Conservation (phyloP, 2,329 filamentous ascomycete genomes). For the Juglanconis juglandina region DNA sequence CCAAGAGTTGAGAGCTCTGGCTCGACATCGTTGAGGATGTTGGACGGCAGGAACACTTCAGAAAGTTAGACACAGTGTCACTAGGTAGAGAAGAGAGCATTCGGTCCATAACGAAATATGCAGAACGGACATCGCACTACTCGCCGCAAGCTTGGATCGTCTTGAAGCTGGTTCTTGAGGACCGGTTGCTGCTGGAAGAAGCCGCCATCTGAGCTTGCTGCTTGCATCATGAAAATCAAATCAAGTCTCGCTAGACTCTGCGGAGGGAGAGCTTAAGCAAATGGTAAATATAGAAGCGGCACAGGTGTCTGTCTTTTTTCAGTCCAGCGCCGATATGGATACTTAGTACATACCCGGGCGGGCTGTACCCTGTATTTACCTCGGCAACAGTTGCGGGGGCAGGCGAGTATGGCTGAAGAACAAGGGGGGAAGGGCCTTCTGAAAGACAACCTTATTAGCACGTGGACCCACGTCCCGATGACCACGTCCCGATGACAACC, state of each 20-base stretch:
- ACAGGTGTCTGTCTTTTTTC: no score
- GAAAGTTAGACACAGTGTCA: neutral
- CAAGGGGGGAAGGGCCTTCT: no score
- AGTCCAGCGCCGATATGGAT: no score
- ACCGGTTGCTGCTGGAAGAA: slow-evolving; percentile 54
- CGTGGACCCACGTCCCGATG: no score
- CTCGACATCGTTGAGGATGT: slow-evolving; percentile 36
- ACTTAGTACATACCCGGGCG: no score
- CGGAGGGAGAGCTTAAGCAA: no score
- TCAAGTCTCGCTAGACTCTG: neutral
- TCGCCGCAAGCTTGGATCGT: slow-evolving; percentile 51
- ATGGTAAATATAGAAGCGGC: neutral
- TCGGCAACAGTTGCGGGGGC: no score
- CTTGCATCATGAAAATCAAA: slow-evolving; percentile 33
- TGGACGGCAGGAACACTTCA: slow-evolving; percentile 47
- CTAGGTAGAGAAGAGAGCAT: neutral
- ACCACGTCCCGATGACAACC: neutral
- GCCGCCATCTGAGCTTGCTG: slow-evolving; percentile 44
- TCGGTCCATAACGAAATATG: slow-evolving; percentile 4
- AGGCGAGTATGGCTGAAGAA: no score
- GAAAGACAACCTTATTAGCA: neutral
- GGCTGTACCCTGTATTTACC: no score
- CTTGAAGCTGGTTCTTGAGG: slow-evolving; percentile 54
- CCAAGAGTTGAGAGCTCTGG: slow-evolving; percentile 47
- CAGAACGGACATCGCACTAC: slow-evolving; percentile 43